Evolutionary conservation across 2,329 filamentous ascomycete genomes (phyloP), one percentile per base, ranked within the genome.

Genomic region (Cercospora citrullina): DNA sequence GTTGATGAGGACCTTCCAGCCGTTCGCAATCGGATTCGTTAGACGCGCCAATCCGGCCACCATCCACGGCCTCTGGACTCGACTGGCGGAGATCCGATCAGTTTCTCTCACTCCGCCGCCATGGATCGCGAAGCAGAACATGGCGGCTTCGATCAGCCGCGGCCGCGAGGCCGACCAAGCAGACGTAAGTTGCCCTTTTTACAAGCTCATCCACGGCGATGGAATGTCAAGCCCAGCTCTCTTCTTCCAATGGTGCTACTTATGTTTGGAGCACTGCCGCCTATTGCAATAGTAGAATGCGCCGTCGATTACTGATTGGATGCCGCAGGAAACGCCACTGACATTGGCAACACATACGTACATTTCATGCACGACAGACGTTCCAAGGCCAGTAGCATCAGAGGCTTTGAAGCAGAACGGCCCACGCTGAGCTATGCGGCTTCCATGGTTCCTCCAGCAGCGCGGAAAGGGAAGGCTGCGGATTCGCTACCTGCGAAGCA

Each of bases 401-500:
- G 89, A 74, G 84, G 84, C 68, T 88, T 93, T 74, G 93, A 97
- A 81, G 84, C 86, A 55, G 94, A 97, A 80, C 84, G 94, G 67
- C 94, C 94, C 0, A 96, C 91, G 78, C 84, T 90, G 45, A 97
- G 93, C 82, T 98, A 95, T 78, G 91, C 96, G 53, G 87, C 96
- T 57, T 91, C 97, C 84, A 94, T 98, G 88, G 85, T 96, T 26
- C 94, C 94, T 2, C 94, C 95, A 1, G 84, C 90, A 53, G 93
- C 92, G 39, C 87, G 92, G 77, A 83, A 89, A 63, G 86, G 89
- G 71, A 89, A 87, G 70, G 89, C 94, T 21, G 93, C 90, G 67
- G 93, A 97, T 78, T 91, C 92, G 1, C 91, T 99, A 57, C 94
- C 95, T 12, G 91, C 92, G n/a, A 94, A 95, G 75, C 94, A 97